phyloP scores from a whole-genome alignment of 2,329 filamentous ascomycete genomes.

The Phialophora verrucosa region DNA sequence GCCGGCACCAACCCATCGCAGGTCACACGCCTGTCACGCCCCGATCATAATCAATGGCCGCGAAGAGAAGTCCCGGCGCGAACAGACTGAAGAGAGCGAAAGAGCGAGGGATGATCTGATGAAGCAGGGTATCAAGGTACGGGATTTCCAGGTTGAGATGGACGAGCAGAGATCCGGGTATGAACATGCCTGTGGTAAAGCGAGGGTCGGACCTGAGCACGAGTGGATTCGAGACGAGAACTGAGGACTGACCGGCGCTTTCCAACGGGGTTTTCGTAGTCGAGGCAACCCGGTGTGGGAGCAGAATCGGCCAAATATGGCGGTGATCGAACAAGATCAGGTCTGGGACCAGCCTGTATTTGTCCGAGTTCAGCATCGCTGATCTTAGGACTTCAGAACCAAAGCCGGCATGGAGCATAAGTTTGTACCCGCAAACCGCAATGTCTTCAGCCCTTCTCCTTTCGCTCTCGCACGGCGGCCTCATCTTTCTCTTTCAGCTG shows the following conservation, averaged over 20 bases:
- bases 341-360: too few relatives aligned
- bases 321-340: background rate
- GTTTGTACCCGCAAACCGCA: background rate
- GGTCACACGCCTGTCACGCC: background rate
- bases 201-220: background rate
- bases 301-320: background rate
- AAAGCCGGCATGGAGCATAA: background rate
- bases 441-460: slow-evolving; percentile 26
- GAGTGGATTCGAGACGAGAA: background rate
- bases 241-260: background rate
- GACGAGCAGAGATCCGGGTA: slow-evolving; percentile 17
- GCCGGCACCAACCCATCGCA: slow-evolving; percentile 3
- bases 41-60: slow-evolving; percentile 21
- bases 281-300: background rate
- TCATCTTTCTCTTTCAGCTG: slow-evolving; percentile 39
- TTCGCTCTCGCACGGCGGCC: slow-evolving; percentile 41
- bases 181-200: background rate
- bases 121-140: slow-evolving; percentile 31
- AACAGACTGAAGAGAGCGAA: slow-evolving; percentile 28
- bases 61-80: slow-evolving; percentile 15
- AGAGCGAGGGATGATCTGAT: slow-evolving; percentile 27
- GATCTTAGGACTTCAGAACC: background rate
- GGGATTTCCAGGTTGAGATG: slow-evolving; percentile 33
- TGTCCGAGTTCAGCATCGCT: background rate
- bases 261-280: background rate